Conservation (phyloP, 176 grass and related monocot species). For the Saccharum spontaneum region DNA sequence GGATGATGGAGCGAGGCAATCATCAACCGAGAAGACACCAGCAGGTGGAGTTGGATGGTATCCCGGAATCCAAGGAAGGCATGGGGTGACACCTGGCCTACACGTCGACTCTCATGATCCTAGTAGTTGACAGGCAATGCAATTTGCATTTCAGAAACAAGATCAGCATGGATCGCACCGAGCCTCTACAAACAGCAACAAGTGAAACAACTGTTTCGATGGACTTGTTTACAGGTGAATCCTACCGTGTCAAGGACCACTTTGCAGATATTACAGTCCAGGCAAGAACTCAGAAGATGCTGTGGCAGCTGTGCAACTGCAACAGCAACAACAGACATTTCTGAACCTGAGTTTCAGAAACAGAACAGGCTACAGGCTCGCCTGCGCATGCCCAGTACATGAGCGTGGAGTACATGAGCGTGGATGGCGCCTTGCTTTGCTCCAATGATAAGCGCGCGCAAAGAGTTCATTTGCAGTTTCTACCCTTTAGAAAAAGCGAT, state of each 20-base stretch:
- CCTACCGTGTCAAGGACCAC: not conserved
- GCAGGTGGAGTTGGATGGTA: not conserved
- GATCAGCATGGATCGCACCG: too few species aligned
- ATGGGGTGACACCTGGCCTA: not conserved
- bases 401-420: too few species aligned
- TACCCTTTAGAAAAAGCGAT: too few species aligned
- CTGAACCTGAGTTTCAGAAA: not conserved
- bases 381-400: too few species aligned
- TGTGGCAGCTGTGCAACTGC: too few species aligned
- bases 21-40: not conserved
- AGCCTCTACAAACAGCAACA: not conserved
- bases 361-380: too few species aligned
- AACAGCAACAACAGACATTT: not conserved
- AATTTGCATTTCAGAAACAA: constrained; percentile 6
- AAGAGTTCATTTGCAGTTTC: too few species aligned
- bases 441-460: not conserved
- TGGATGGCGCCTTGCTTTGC: too few species aligned
- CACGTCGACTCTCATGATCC: constrained; percentile 11
- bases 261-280: not conserved
- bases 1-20: not conserved
- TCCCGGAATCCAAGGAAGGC: constrained; percentile 29
- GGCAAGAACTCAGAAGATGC: too few species aligned
- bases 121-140: not conserved
- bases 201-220: too few species aligned
- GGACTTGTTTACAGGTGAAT: too few species aligned